Evolutionary conservation across 169 alveolate species (phyloP).

Genomic region (Eimeria sp.): DNA sequence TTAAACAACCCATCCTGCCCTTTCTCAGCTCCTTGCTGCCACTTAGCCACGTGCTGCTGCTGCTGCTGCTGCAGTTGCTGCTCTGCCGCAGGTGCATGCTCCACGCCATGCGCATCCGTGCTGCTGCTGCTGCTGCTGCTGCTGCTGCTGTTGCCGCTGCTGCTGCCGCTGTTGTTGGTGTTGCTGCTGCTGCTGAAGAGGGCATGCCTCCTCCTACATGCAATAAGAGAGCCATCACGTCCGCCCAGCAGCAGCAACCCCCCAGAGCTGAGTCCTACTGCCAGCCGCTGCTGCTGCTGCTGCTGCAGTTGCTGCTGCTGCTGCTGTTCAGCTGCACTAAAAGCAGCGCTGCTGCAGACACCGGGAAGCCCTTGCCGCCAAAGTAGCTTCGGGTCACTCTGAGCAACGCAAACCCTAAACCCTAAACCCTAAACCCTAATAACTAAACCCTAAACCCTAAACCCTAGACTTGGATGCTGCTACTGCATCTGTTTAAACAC

Average conservation of each 20-base stretch:
- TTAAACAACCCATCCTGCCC: background rate
- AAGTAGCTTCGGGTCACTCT: constrained; percentile 23
- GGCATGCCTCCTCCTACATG: constrained; percentile 14
- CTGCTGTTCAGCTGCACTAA: background rate
- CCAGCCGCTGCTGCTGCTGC: too few relatives aligned
- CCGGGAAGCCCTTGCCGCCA: constrained; percentile 37
- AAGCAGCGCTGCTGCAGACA: constrained; percentile 13
- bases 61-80: constrained; percentile 46
- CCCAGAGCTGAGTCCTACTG: background rate
- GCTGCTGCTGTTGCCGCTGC: constrained; percentile 42
- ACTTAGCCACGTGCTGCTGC: background rate
- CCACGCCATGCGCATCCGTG: background rate
- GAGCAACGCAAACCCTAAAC: background rate
- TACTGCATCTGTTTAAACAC: too few relatives aligned
- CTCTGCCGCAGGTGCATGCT: background rate
- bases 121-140: constrained; percentile 43
- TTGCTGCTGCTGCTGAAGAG: constrained; percentile 18
- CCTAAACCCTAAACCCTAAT: background rate
- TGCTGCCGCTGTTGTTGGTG: constrained; percentile 26
- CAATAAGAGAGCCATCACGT: background rate
- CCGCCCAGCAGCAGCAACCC: constrained; percentile 38
- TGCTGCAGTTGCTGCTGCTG: too few relatives aligned
- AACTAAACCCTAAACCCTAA: background rate
- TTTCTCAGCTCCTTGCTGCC: background rate
- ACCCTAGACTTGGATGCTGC: too few relatives aligned